These are phyloP conservation scores for Amanita rimosa DNA, from an alignment of 768 basidiomycete genomes.

Conservation along the genomic window DNA sequence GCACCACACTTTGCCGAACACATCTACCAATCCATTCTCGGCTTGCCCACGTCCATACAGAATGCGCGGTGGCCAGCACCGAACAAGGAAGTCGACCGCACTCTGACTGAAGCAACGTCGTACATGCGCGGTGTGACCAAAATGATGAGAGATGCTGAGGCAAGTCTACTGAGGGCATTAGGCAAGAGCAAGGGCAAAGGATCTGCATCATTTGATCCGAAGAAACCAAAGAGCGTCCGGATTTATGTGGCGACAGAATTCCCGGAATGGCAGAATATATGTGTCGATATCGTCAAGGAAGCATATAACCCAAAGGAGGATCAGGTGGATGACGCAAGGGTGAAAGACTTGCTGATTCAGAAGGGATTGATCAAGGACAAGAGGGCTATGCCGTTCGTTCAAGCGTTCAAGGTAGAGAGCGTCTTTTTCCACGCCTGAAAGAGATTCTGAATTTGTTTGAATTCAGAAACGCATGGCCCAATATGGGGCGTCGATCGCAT, in stretches of 20 bases:
- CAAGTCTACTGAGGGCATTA: slow-evolving; percentile 65
- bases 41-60: slow-evolving; percentile 63
- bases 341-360: slow-evolving; percentile 54
- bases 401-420: slow-evolving; percentile 76
- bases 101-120: slow-evolving; percentile 56
- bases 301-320: slow-evolving; percentile 46
- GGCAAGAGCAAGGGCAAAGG: slow-evolving; percentile 62
- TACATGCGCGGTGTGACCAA: slow-evolving; percentile 93
- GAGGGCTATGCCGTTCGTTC: slow-evolving; percentile 89
- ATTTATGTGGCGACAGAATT: slow-evolving; percentile 87
- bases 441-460: slow-evolving; percentile 1
- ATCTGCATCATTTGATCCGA: slow-evolving; percentile 63
- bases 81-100: slow-evolving; percentile 43
- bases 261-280: slow-evolving; percentile 89
- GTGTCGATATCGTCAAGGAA: slow-evolving; percentile 65
- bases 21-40: slow-evolving; percentile 67
- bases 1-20: slow-evolving; percentile 94
- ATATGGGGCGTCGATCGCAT: slow-evolving; percentile 64
- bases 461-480: slow-evolving; percentile 71
- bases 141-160: slow-evolving; percentile 83
- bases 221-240: slow-evolving; percentile 72
- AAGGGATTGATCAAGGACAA: slow-evolving; percentile 91
- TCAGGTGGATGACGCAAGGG: slow-evolving; percentile 74
- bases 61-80: slow-evolving; percentile 75
- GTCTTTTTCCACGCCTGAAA: not conserved